phyloP scores from a whole-genome alignment of 805 yeast species.

The Candida sanyiensis region DNA sequence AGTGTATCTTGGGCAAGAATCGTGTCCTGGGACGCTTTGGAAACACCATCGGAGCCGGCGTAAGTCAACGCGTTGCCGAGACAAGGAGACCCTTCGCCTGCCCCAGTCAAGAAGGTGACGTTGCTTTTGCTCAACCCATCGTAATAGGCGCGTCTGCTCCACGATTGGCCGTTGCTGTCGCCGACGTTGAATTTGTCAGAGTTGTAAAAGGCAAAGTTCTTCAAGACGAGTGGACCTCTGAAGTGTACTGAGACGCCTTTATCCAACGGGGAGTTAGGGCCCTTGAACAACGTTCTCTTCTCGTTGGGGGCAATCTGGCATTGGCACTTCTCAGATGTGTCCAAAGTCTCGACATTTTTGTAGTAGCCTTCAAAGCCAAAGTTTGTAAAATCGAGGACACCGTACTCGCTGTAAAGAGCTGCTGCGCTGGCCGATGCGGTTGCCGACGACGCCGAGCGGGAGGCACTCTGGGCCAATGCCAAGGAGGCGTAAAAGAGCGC shows the following conservation, averaged over 20 bases:
- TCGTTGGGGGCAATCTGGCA: slow-evolving; percentile 43
- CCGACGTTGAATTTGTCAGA: slow-evolving; percentile 35
- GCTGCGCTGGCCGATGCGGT: slow-evolving; percentile 9
- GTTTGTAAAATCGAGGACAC: slow-evolving; percentile 44
- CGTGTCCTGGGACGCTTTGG: slow-evolving; percentile 40
- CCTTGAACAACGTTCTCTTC: slow-evolving; percentile 41
- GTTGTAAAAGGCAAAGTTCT: slow-evolving; percentile 58
- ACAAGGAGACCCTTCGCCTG: slow-evolving; percentile 57
- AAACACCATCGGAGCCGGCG: slow-evolving; percentile 52
- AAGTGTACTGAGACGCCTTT: slow-evolving; percentile 71
- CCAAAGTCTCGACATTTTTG: slow-evolving; percentile 40
- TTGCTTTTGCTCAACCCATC: slow-evolving; percentile 52
- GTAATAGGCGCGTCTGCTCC: slow-evolving; percentile 59
- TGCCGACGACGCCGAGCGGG: slow-evolving; percentile 1
- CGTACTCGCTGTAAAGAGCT: slow-evolving; percentile 24
- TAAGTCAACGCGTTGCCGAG: slow-evolving; percentile 63
- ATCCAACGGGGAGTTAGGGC: slow-evolving; percentile 59
- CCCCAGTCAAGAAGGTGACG: slow-evolving; percentile 61
- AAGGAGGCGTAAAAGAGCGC: slow-evolving; percentile 7
- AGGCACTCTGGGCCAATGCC: slow-evolving; percentile 9
- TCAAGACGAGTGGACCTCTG: slow-evolving; percentile 65
- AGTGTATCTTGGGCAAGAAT: slow-evolving; percentile 30
- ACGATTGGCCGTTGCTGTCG: slow-evolving; percentile 36
- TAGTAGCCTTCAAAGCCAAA: slow-evolving; percentile 52
- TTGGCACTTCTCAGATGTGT: slow-evolving; percentile 34